Base-by-base conservation (phyloP, 306 rosid genomes). In the Astragalus membranaceus region DNA sequence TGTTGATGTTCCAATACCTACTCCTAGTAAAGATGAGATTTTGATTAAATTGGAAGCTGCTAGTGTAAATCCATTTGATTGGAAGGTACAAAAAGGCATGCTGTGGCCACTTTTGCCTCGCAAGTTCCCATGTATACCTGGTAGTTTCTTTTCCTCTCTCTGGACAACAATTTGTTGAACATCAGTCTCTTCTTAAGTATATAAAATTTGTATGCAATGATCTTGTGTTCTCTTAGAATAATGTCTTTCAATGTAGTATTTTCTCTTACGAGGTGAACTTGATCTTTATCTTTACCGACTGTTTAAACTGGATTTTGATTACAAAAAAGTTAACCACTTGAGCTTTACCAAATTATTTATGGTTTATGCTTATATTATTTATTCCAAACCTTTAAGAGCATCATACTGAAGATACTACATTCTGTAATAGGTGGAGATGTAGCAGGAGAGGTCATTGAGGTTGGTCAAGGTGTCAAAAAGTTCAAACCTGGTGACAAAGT, bases 1-100 rank as follows among this genome's bases (percentile, higher is more conserved):
- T 64, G 89, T 74, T 47, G 77, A 85, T 79, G 78, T 83, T 80
- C 85, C 89, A 3, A 11, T 86, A 36, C 93, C 95, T 4, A 77
- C 39, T 69, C 85, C 95, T 2, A 75, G 79, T 47, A 86, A 86
- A 36, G 81, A 81, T 76, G 96, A 87, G 70, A 23, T 89, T 35
- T 82, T 92, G 79, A 48, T 89, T 20, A 92, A 88, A 80, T 9
- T 88, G 74, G 96, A 92, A 83, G 98, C 92, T 37, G 82, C 82
- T 52, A 76, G 87, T 70, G 43, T 92, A 20, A 89, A 92, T 71
- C 95, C 96, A 23, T 56, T 85, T 69, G 96, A 89, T 79, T 89
- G 91, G 89, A 88, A 82, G 81, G 72, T 92, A 64, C 96, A 92
- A 75, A 92, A 82, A 70, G 88, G 96, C 60, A 50, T 71, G 73